These are phyloP conservation scores for Lanmaoa rubissima DNA, from an alignment of 768 basidiomycete genomes.

Conservation along the genomic window DNA sequence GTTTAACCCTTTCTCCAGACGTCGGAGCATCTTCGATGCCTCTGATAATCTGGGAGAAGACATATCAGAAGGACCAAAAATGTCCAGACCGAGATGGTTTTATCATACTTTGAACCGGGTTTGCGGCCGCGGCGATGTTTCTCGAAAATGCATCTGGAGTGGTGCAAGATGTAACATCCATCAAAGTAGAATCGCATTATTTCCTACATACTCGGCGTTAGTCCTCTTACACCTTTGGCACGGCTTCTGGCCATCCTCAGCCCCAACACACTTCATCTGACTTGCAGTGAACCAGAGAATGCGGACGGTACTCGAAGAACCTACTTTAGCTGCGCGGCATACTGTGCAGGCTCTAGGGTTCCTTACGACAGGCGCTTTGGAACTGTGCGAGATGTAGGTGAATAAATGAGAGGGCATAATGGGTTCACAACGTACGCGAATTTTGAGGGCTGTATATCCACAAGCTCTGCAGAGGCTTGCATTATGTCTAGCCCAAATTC, in stretches of 20 bases:
- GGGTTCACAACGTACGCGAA: conserved; percentile 19
- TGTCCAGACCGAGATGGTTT: conserved; percentile 5
- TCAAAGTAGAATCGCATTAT: not conserved
- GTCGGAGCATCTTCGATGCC: conserved; percentile 85
- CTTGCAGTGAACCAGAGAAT: conserved; percentile 16
- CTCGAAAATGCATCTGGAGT: conserved; percentile 73
- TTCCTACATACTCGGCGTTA: conserved; percentile 60
- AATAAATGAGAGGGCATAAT: conserved; percentile 8
- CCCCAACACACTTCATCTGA: conserved; percentile 91
- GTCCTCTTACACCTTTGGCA: conserved; percentile 86
- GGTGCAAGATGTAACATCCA: conserved; percentile 16
- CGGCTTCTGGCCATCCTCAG: conserved; percentile 76
- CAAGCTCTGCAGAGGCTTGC: conserved; percentile 27
- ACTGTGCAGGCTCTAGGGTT: conserved; percentile 75
- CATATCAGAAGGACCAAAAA: conserved; percentile 7
- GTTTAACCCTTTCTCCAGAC: conserved; percentile 81
- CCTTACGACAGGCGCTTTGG: conserved; percentile 45
- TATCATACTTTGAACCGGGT: conserved; percentile 79
- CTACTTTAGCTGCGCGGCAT: conserved; percentile 80
- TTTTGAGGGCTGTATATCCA: conserved; percentile 33
- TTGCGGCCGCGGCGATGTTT: conserved; percentile 88
- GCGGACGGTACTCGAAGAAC: conserved; percentile 13
- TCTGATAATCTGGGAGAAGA: conserved; percentile 64
- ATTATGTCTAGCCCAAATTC: conserved; percentile 23
- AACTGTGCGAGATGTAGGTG: conserved; percentile 25